Evolutionary conservation across 2,329 filamentous ascomycete genomes (phyloP).

Genomic region (Dactylellina drechsleri): DNA sequence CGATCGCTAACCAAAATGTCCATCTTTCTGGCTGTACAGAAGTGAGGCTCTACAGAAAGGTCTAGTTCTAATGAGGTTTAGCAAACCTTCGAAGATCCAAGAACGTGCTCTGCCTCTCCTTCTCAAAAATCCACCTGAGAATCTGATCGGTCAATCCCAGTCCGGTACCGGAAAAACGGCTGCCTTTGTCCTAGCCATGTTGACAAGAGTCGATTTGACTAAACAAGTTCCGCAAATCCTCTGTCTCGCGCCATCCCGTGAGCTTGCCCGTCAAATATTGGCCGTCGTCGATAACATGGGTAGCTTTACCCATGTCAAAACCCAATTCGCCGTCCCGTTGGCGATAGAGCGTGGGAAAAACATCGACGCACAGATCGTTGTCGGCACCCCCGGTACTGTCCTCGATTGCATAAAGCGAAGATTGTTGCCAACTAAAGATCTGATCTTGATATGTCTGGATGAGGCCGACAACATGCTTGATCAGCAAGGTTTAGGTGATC

Average conservation of each 20-base stretch:
- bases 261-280: constrained; percentile 93
- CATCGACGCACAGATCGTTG: constrained; percentile 80
- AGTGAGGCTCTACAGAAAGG: constrained; percentile 76
- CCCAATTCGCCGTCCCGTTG: constrained; percentile 85
- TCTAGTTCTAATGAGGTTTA: constrained; percentile 82
- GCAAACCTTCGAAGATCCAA: constrained; percentile 97
- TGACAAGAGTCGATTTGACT: constrained; percentile 82
- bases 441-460: constrained; percentile 89
- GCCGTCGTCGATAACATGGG: constrained; percentile 86
- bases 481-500: constrained; percentile 91
- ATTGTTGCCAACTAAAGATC: constrained; percentile 75
- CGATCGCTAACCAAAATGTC: neutral
- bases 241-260: constrained; percentile 88
- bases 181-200: constrained; percentile 90
- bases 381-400: constrained; percentile 93
- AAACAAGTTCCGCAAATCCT: constrained; percentile 79
- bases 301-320: constrained; percentile 76
- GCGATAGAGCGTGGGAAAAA: constrained; percentile 74
- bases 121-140: constrained; percentile 83
- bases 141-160: constrained; percentile 99
- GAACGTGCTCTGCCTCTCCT: constrained; percentile 92
- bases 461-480: constrained; percentile 99
- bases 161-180: constrained; percentile 98
- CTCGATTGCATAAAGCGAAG: constrained; percentile 83
- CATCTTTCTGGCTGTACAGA: constrained; percentile 61